Evolutionary conservation across 1,139 yeast genomes (phyloP).

Genomic region (Yamadazyma triangularis): DNA sequence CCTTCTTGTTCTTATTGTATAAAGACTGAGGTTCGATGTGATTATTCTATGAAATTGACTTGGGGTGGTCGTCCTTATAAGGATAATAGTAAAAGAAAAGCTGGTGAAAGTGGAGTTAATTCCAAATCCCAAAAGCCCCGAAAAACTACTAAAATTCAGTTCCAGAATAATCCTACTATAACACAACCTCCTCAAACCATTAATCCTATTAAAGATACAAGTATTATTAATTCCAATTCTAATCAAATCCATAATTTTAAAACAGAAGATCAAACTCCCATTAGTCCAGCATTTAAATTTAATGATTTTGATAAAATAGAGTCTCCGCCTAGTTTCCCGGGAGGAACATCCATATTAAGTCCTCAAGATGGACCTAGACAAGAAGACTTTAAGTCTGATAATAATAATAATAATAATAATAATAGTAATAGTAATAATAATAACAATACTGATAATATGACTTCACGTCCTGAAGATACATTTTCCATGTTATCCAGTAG

Average conservation of each 20-base stretch:
- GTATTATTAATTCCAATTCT: neutral
- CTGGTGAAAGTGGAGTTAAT: slow-evolving; percentile 1
- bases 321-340: slow-evolving; percentile 12
- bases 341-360: slow-evolving; percentile 11
- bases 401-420: neutral
- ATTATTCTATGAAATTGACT: slow-evolving; percentile 58
- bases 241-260: neutral
- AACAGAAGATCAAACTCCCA: neutral
- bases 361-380: too few relatives aligned
- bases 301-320: neutral
- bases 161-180: neutral
- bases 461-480: neutral
- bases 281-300: neutral
- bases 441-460: neutral
- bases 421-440: neutral
- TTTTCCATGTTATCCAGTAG: slow-evolving; percentile 3
- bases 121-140: neutral
- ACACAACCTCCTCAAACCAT: neutral
- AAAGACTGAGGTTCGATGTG: slow-evolving; percentile 48
- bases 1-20: slow-evolving; percentile 63
- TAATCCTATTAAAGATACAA: neutral
- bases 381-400: neutral
- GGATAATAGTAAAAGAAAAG: slow-evolving; percentile 30
- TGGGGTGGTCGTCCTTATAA: slow-evolving; percentile 78
- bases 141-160: neutral